Evolutionary conservation across 306 rosid species (phyloP).

Genomic region (Medicago arabica): DNA sequence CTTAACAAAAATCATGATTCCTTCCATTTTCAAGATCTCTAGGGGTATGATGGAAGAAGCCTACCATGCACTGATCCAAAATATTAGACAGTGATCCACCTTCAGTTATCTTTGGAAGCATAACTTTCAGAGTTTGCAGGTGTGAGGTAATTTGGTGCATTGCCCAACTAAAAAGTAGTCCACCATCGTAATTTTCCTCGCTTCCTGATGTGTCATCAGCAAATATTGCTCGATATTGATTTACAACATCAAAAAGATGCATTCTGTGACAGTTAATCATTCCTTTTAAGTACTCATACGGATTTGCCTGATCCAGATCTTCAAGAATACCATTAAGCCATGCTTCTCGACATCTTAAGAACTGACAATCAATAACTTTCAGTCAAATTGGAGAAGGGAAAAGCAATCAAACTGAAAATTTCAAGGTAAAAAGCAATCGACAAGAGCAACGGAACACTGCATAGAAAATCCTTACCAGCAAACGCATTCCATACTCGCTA

Average conservation of each 20-base stretch:
- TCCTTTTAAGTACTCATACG: constrained; percentile 88
- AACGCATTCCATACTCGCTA: constrained; percentile 95
- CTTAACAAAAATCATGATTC: constrained; percentile 10
- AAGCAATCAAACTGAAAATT: constrained; percentile 30
- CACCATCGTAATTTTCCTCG: constrained; percentile 96
- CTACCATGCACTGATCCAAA: constrained; percentile 98
- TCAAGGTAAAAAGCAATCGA: constrained; percentile 33
- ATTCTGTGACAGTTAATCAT: constrained; percentile 91
- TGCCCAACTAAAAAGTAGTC: constrained; percentile 99
- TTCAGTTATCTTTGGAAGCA: constrained; percentile 95
- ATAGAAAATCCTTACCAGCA: constrained; percentile 66
- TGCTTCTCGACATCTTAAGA: constrained; percentile 95
- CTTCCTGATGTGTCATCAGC: constrained; percentile 97
- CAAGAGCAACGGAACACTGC: constrained; percentile 15
- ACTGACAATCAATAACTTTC: constrained; percentile 54
- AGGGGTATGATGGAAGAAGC: constrained; percentile 38
- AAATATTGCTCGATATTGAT: constrained; percentile 98
- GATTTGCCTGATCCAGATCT: constrained; percentile 88
- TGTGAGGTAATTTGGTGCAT: constrained; percentile 95
- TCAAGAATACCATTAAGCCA: constrained; percentile 97
- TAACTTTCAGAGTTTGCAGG: constrained; percentile 76
- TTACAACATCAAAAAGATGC: constrained; percentile 99
- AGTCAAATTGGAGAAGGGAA: constrained; percentile 37
- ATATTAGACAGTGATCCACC: constrained; percentile 94
- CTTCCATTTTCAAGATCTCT: constrained; percentile 35